Conservation (phyloP, 768 basidiomycete genomes). For the Pleurotus giganteus region DNA sequence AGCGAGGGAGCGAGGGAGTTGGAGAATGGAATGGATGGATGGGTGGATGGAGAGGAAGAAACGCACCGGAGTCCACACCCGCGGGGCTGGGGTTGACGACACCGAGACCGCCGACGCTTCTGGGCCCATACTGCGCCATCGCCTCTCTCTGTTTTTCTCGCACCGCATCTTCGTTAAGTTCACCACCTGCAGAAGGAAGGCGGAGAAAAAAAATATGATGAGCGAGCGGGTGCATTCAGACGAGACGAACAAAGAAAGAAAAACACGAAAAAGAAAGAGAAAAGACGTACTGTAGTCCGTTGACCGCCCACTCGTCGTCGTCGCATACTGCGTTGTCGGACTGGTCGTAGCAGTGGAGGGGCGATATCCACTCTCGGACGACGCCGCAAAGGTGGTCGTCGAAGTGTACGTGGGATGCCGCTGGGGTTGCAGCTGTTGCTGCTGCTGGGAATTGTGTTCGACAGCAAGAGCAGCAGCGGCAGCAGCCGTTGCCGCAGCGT, state of each 20-base stretch:
- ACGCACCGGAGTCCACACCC: constrained; percentile 6
- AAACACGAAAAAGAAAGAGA: background rate
- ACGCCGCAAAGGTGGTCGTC: background rate
- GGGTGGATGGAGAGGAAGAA: background rate
- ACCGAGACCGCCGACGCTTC: background rate
- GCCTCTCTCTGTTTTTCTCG: background rate
- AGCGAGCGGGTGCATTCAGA: too few relatives aligned
- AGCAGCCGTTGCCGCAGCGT: too few relatives aligned
- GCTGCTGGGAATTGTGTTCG: too few relatives aligned
- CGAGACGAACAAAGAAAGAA: too few relatives aligned
- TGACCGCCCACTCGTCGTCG: background rate
- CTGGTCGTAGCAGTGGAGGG: background rate
- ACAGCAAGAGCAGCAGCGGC: background rate
- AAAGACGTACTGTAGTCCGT: background rate
- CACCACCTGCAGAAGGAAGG: background rate
- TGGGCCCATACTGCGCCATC: background rate
- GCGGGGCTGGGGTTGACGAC: background rate
- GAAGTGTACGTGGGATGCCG: background rate
- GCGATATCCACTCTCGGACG: background rate
- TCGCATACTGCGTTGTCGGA: background rate
- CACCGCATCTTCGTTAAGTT: background rate
- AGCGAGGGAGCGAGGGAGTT: too few relatives aligned
- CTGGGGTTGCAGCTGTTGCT: background rate
- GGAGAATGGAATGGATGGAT: too few relatives aligned
- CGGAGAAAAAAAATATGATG: background rate